These are phyloP conservation scores for Sugiyamaella floridensis DNA, from an alignment of 805 yeast genomes.

Conservation along the genomic window DNA sequence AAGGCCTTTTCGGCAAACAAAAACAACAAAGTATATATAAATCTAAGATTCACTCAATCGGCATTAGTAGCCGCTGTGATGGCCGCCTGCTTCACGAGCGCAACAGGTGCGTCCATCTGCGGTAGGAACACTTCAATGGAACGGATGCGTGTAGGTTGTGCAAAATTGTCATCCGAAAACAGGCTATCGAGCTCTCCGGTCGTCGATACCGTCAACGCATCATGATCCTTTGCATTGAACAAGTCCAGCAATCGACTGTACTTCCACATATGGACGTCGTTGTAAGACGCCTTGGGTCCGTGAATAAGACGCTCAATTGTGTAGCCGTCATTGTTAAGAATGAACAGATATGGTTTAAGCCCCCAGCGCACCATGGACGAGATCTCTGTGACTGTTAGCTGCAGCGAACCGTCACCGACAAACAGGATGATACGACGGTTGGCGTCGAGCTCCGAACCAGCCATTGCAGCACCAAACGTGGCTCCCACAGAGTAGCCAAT, in stretches of 20 bases:
- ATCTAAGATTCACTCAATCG: not conserved
- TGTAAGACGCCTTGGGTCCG: conserved; percentile 48
- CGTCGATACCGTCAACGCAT: conserved; percentile 39
- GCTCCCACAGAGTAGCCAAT: conserved; percentile 63
- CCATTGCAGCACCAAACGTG: conserved; percentile 54
- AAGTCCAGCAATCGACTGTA: conserved; percentile 39
- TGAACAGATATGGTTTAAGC: conserved; percentile 50
- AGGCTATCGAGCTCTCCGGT: conserved; percentile 44
- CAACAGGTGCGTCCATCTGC: conserved; percentile 54
- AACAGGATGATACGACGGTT: conserved; percentile 48
- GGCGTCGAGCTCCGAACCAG: conserved; percentile 43
- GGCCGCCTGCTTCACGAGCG: conserved; percentile 61
- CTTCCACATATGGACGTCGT: conserved; percentile 59
- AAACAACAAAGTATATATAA: too few species aligned
- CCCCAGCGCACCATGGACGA: conserved; percentile 51
- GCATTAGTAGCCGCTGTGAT: conserved; percentile 45
- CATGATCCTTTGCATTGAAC: conserved; percentile 48
- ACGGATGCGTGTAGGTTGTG: conserved; percentile 40
- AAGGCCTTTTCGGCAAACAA: too few species aligned
- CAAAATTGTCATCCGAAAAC: conserved; percentile 36
- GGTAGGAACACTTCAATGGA: conserved; percentile 53
- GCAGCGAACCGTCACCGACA: conserved; percentile 66
- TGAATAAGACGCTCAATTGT: conserved; percentile 59
- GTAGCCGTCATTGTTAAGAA: conserved; percentile 60
- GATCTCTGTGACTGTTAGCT: conserved; percentile 58